These are phyloP conservation scores for Aspergillus leporis DNA, from an alignment of 495 filamentous ascomycete species.

Conservation along the genomic window DNA sequence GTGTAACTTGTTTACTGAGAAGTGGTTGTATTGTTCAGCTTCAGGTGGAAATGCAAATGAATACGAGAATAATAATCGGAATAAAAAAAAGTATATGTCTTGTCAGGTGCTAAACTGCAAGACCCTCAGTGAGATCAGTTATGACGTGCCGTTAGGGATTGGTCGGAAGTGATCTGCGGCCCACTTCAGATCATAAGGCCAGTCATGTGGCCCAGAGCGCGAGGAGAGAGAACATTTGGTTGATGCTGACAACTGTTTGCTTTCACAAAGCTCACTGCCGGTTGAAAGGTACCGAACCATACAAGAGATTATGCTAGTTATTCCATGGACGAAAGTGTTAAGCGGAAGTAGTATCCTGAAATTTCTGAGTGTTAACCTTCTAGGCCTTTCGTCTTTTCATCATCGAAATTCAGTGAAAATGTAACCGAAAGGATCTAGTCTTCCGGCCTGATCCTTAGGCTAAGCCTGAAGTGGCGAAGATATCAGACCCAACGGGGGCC, in stretches of 20 bases:
- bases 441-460: constrained; percentile 16
- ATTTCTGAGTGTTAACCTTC: neutral
- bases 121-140: neutral
- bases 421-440: constrained; percentile 24
- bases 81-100: neutral
- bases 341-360: neutral
- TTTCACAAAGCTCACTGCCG: neutral
- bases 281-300: too few relatives aligned
- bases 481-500: neutral
- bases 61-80: neutral
- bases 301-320: too few relatives aligned
- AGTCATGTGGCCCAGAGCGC: neutral
- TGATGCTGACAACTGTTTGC: neutral
- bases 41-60: neutral
- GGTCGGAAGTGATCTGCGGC: neutral
- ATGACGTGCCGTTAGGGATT: neutral
- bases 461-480: constrained; percentile 10
- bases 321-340: neutral
- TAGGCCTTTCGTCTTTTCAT: constrained; percentile 18
- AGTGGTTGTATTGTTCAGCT: constrained; percentile 5
- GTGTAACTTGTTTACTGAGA: neutral
- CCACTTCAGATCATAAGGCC: neutral
- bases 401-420: constrained; percentile 19
- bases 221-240: neutral
- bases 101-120: neutral